Evolutionary conservation across 176 grass and related monocot genomes (phyloP).

Genomic region (Juncus effusus): DNA sequence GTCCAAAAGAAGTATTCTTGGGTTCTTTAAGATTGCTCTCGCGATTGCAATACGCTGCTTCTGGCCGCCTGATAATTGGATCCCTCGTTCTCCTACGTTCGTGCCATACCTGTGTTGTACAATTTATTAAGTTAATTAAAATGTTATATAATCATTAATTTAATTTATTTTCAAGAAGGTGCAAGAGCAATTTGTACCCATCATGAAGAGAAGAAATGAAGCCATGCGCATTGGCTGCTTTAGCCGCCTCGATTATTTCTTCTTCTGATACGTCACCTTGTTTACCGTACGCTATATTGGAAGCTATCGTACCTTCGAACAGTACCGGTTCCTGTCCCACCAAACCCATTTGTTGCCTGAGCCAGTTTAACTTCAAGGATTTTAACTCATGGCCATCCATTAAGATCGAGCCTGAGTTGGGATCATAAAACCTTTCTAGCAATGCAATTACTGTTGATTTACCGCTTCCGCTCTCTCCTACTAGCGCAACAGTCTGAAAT

Average conservation of each 20-base stretch:
- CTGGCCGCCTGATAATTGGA: slow-evolving; percentile 63
- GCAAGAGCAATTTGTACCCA: slow-evolving; percentile 30
- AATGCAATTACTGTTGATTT: slow-evolving; percentile 75
- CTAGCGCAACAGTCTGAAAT: slow-evolving; percentile 59
- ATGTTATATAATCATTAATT: not conserved
- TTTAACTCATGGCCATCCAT: slow-evolving; percentile 47
- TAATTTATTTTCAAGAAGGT: not conserved
- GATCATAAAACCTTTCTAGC: slow-evolving; percentile 76
- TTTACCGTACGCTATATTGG: slow-evolving; percentile 72
- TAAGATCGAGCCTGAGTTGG: slow-evolving; percentile 42
- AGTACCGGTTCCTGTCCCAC: slow-evolving; percentile 66
- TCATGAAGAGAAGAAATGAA: slow-evolving; percentile 57
- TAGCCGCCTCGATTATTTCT: slow-evolving; percentile 49
- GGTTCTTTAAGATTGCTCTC: slow-evolving; percentile 39
- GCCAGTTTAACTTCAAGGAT: slow-evolving; percentile 55
- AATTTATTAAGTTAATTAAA: not conserved
- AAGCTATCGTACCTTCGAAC: slow-evolving; percentile 57
- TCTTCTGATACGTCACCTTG: slow-evolving; percentile 43
- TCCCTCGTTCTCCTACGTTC: slow-evolving; percentile 51
- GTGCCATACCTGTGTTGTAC: slow-evolving; percentile 33
- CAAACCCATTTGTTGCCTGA: slow-evolving; percentile 59
- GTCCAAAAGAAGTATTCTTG: slow-evolving; percentile 34
- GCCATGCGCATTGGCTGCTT: slow-evolving; percentile 47
- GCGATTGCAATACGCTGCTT: slow-evolving; percentile 71
- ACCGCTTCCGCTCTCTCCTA: slow-evolving; percentile 75